Conservation (phyloP, 805 yeast genomes). For the Hanseniaspora taiwanica region DNA sequence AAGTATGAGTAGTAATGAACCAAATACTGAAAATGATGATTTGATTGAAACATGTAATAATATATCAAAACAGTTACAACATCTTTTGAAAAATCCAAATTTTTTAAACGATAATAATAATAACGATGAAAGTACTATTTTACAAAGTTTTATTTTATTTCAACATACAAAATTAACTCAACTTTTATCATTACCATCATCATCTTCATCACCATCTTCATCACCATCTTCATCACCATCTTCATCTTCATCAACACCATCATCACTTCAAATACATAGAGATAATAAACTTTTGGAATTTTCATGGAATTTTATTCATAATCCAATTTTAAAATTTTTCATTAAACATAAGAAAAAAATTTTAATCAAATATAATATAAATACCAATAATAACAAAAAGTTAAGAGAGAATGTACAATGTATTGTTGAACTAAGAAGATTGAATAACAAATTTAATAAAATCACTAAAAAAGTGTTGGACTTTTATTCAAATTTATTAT, state of each 20-base stretch:
- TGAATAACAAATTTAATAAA: slow-evolving; percentile 39
- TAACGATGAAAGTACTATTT: neutral
- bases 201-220: neutral
- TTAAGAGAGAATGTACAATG: slow-evolving; percentile 15
- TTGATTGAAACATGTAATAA: neutral
- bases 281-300: neutral
- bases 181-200: neutral
- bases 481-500: slow-evolving; percentile 34
- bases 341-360: slow-evolving; percentile 9
- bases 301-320: slow-evolving; percentile 48
- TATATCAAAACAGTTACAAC: neutral
- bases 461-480: slow-evolving; percentile 32
- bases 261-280: neutral
- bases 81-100: neutral
- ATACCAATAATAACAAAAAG: slow-evolving; percentile 10
- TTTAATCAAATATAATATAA: slow-evolving; percentile 14
- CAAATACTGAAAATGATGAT: neutral
- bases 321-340: slow-evolving; percentile 38
- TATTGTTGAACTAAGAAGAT: slow-evolving; percentile 41
- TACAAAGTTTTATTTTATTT: neutral
- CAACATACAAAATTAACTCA: neutral
- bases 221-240: neutral
- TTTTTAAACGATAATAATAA: neutral
- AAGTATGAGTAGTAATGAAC: no score
- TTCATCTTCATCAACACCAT: neutral